Base-by-base conservation (phyloP, 495 filamentous ascomycete species). In the Bathelium albidoporum region DNA sequence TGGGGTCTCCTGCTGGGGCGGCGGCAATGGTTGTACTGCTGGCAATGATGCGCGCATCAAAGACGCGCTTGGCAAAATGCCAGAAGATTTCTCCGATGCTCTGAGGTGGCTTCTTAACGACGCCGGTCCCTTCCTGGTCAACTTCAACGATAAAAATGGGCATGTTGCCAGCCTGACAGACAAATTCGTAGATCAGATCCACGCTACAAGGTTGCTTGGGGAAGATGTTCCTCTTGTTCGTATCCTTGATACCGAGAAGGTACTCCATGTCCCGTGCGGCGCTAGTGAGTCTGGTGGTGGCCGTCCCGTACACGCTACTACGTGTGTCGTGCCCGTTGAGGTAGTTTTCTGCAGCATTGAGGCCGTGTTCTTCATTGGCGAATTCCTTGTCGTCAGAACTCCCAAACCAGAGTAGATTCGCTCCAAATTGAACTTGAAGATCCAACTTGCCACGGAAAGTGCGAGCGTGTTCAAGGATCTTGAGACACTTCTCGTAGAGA, bases 11-110 rank as follows among this genome's bases (percentile, higher is more conserved):
- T n/a, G n/a, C n/a, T n/a, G n/a, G 29, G 1, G 22, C 29, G 32
- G 69, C 64, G 2, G 62, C 59, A n/a, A 59, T 64, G 20, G 31
- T 29, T 16, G 62, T 43, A 0, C 73, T 71, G 44, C 44, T 66
- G 18, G 78, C 26, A 7, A 67, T 60, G 0, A 73, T 61, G 16
- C 72, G 72, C 10, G 79, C 75, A 70, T 82, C 80, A 78, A 78
- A 81, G n/a, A 70, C 70, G 1, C 72, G 65, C 5, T 66, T 73
- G 1, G 79, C 76, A 59, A 74, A 80, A 49, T 77, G 76, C 5
- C 77, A 65, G 32, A 78, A 72, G 14, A 78, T 66, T 1, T 68
- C 65, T 1, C 77, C 78, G 12, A 62, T 49, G 2, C 2, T 18
- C 11, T 62, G 20, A 26, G 60, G 22, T 16, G 2, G 9, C n/a